Evolutionary conservation across 73 alveolate genomes (phyloP).

Genomic region (Uronychia setigera): DNA sequence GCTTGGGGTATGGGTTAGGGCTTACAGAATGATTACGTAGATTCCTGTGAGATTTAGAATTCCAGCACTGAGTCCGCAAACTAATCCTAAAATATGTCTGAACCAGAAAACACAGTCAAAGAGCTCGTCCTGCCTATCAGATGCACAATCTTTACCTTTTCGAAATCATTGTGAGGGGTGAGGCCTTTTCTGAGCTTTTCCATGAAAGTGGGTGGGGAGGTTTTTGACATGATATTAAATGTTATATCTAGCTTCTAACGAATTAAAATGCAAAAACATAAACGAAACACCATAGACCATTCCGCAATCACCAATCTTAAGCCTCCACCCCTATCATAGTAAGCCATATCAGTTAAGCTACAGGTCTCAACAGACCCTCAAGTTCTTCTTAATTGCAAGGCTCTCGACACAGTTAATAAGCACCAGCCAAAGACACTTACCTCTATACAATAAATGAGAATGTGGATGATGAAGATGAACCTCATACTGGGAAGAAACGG

Average conservation of each 20-base stretch:
- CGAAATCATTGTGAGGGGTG: neutral
- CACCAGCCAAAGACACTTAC: neutral
- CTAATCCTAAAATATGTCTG: slow-evolving; percentile 26
- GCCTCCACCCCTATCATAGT: neutral
- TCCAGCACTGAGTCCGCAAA: slow-evolving; percentile 40
- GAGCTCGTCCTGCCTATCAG: slow-evolving; percentile 36
- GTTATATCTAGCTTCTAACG: neutral
- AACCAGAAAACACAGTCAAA: slow-evolving; percentile 60
- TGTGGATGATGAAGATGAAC: neutral
- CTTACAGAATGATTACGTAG: slow-evolving; percentile 24
- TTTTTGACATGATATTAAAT: neutral
- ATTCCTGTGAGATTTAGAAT: slow-evolving; percentile 48
- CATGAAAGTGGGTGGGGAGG: slow-evolving; percentile 2
- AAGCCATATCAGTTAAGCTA: neutral
- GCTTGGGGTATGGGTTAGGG: too few species aligned
- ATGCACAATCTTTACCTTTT: neutral
- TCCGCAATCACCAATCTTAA: too few species aligned
- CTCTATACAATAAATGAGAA: neutral
- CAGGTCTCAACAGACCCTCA: neutral
- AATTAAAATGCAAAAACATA: neutral
- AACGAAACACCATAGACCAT: neutral
- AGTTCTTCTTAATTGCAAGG: neutral
- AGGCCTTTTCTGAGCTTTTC: neutral
- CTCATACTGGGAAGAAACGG: neutral
- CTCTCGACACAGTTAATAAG: too few species aligned